Percentiles rank a stretch among this genome's conserved stretches.
These are phyloP conservation scores for Dimocarpus longan DNA, from an alignment of 345 rosid species.

Conservation along the genomic window DNA sequence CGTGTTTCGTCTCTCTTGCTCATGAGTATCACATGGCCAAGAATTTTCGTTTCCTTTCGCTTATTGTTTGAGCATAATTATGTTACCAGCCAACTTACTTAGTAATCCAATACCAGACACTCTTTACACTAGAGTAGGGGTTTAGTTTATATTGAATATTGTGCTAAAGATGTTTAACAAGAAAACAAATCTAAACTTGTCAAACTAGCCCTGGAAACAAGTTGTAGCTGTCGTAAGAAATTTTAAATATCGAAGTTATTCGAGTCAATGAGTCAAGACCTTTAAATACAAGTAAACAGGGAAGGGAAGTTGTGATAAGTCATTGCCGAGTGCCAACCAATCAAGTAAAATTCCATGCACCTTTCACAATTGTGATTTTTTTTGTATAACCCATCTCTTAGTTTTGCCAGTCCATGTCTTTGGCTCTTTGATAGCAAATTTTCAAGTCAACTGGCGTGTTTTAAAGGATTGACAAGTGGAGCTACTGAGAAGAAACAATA, in stretches of 20 bases:
- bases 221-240: not conserved
- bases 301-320: not conserved
- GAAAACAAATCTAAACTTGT: not conserved
- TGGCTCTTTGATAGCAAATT: not conserved
- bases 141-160: no score
- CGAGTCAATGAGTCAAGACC: not conserved
- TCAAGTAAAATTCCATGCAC: not conserved
- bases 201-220: not conserved
- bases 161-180: no score
- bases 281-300: not conserved
- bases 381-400: not conserved
- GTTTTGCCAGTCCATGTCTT: conserved; percentile 1
- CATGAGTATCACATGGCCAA: not conserved
- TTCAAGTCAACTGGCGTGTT: conserved; percentile 10
- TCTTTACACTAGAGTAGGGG: no score
- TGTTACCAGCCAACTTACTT: no score
- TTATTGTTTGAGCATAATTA: no score
- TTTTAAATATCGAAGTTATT: not conserved
- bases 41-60: no score
- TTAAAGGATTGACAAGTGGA: not conserved
- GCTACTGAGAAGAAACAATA: no score
- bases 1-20: not conserved
- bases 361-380: not conserved
- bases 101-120: no score
- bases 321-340: not conserved